These are phyloP conservation scores for Vigna reflexopilosa DNA, from an alignment of 306 rosid genomes.

Conservation along the genomic window DNA sequence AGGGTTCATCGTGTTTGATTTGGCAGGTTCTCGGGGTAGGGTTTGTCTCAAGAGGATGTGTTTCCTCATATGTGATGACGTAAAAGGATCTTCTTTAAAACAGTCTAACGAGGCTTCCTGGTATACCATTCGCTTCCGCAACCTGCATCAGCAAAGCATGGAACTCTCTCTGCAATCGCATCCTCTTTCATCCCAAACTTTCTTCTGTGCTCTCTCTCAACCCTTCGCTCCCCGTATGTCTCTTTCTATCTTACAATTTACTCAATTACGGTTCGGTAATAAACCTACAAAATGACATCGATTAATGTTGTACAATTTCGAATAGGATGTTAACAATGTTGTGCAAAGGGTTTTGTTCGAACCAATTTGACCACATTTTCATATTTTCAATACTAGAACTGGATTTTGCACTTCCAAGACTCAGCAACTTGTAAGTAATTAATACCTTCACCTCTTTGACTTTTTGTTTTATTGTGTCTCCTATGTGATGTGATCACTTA, in stretches of 20 bases:
- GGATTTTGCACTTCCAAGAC: slow-evolving; percentile 49
- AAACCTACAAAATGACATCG: background rate
- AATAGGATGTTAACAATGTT: slow-evolving; percentile 68
- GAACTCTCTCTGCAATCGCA: slow-evolving; percentile 56
- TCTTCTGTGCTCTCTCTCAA: slow-evolving; percentile 75
- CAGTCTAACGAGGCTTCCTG: slow-evolving; percentile 56
- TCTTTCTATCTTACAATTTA: background rate
- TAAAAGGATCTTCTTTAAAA: slow-evolving; percentile 47
- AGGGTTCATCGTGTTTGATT: no score
- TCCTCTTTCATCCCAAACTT: slow-evolving; percentile 70
- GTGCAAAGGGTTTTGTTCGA: slow-evolving; percentile 62
- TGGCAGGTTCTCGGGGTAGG: no score
- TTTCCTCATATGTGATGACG: no score
- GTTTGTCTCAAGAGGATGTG: no score
- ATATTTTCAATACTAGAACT: slow-evolving; percentile 61
- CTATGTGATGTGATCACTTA: no score
- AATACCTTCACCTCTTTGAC: background rate
- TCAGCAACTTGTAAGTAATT: slow-evolving; percentile 55
- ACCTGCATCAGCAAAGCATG: slow-evolving; percentile 70
- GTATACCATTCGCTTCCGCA: slow-evolving; percentile 66
- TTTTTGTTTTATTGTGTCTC: background rate
- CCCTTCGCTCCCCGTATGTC: slow-evolving; percentile 54
- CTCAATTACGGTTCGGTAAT: background rate
- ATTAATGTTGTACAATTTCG: slow-evolving; percentile 9
- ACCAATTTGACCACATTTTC: slow-evolving; percentile 78